Evolutionary conservation across 2,329 filamentous ascomycete genomes (phyloP), one percentile per base, ranked within the genome.

Genomic region (Cytospora piceae): DNA sequence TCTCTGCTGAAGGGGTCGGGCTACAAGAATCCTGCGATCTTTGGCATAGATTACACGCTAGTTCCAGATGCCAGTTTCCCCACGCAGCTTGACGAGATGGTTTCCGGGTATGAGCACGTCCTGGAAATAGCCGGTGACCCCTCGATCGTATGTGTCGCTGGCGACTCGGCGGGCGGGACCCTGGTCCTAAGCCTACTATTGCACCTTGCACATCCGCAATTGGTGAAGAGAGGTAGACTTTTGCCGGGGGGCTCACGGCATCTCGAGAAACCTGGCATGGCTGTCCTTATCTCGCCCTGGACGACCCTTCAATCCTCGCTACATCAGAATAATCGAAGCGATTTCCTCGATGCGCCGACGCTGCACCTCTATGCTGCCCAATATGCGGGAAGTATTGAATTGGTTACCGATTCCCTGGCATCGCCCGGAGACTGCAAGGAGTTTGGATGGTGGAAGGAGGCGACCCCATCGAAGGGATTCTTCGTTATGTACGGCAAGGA

Each of bases 241-340:
- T 29, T 67, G 15, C 59, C 77, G 56, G 75, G 75, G 66, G 65
- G n/a, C 61, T 74, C 29, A 57, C 68, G 61, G 70, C 71, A 67
- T 72, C 75, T 34, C 20, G 46, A 79, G 3, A 67, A 64, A 37
- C 87, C 87, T 0, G 85, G 81, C 2, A 79, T 93, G 72, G 91
- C 89, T 2, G 81, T 89, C 27, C 81, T 95, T 67, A 91, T 96
- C 67, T 94, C 90, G 12, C 92, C 92, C 0, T 96, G 93, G 93
- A 83, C 89, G 15, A 90, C 88, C 1, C 84, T 96, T 51, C 81
- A 92, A 49, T 92, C 90, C 0, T 77, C 80, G 8, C 83, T 85
- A 61, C 89, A 94, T 71, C 81, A 81, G 61, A 87, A 90, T 70
- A 94, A 90, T 0, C 74, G 79, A 4, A 91, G 89, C 70, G 93